These are phyloP conservation scores for Alternaria novae-zelandiae DNA, from an alignment of 2,329 filamentous ascomycete genomes.

Conservation along the genomic window DNA sequence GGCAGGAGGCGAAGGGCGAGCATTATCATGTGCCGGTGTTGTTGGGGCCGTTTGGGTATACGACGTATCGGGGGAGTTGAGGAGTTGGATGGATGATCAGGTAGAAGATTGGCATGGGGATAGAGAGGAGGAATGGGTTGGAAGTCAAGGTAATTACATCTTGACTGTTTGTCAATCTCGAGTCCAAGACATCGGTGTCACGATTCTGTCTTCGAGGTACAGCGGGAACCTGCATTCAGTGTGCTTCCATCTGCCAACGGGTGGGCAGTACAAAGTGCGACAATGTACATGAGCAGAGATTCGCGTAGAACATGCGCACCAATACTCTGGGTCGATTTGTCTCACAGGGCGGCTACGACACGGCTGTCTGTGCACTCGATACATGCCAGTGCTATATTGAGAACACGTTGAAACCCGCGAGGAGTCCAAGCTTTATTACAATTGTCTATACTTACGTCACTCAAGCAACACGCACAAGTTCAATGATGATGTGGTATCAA, in stretches of 20 bases:
- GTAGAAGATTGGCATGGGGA: too few species aligned
- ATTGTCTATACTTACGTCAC: not conserved
- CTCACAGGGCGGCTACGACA: not conserved
- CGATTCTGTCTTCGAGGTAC: not conserved
- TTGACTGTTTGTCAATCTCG: not conserved
- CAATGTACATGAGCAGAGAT: not conserved
- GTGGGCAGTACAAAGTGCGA: not conserved
- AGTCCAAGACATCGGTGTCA: not conserved
- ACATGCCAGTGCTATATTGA: not conserved
- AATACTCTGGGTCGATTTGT: not conserved
- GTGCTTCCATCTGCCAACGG: not conserved
- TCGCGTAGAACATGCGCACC: not conserved
- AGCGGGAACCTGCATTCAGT: not conserved
- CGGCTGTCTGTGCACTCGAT: not conserved
- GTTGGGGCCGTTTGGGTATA: constrained; percentile 79
- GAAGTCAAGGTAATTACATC: not conserved
- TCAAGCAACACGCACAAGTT: not conserved
- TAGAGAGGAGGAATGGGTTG: not conserved
- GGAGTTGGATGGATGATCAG: too few species aligned
- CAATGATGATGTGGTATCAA: not conserved
- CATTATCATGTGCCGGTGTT: constrained; percentile 82
- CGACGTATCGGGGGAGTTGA: constrained; percentile 72
- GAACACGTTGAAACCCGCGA: not conserved
- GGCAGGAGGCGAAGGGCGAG: constrained; percentile 57
- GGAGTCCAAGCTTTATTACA: not conserved